These are phyloP conservation scores for Saccharomyces pastorianus DNA, from an alignment of 1,139 yeast species.

Conservation along the genomic window DNA sequence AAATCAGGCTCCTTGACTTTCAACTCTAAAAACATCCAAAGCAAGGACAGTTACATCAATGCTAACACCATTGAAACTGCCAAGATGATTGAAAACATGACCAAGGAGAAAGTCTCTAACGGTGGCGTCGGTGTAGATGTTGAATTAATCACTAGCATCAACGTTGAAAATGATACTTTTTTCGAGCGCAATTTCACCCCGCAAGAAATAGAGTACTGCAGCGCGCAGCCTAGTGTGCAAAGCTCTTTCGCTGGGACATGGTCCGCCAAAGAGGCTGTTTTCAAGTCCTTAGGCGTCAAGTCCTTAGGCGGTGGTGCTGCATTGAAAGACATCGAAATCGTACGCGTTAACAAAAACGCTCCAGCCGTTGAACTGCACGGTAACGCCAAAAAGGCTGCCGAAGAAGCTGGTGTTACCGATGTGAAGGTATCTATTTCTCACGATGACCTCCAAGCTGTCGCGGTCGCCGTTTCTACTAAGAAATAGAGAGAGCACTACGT, in stretches of 20 bases:
- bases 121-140: slow-evolving; percentile 88
- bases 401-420: slow-evolving; percentile 54
- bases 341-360: slow-evolving; percentile 76
- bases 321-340: slow-evolving; percentile 80
- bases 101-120: slow-evolving; percentile 23
- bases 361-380: slow-evolving; percentile 77
- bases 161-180: slow-evolving; percentile 79
- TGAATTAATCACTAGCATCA: slow-evolving; percentile 74
- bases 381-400: slow-evolving; percentile 67
- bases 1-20: slow-evolving; percentile 47
- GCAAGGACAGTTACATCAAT: slow-evolving; percentile 20
- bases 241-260: slow-evolving; percentile 96
- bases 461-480: slow-evolving; percentile 71
- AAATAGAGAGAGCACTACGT: slow-evolving; percentile 5
- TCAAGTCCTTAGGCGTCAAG: slow-evolving; percentile 85
- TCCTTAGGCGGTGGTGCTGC: slow-evolving; percentile 95
- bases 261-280: slow-evolving; percentile 99
- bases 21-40: slow-evolving; percentile 34
- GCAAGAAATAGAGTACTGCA: slow-evolving; percentile 72
- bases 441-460: slow-evolving; percentile 94
- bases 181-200: slow-evolving; percentile 84
- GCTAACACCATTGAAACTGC: slow-evolving; percentile 21
- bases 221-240: slow-evolving; percentile 61
- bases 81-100: slow-evolving; percentile 39
- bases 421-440: slow-evolving; percentile 89